Percentiles rank a stretch among this genome's conserved stretches.
Evolutionary conservation across 1,284 basidiomycete species (phyloP).

Genomic region (Fomitopsis palustris): DNA sequence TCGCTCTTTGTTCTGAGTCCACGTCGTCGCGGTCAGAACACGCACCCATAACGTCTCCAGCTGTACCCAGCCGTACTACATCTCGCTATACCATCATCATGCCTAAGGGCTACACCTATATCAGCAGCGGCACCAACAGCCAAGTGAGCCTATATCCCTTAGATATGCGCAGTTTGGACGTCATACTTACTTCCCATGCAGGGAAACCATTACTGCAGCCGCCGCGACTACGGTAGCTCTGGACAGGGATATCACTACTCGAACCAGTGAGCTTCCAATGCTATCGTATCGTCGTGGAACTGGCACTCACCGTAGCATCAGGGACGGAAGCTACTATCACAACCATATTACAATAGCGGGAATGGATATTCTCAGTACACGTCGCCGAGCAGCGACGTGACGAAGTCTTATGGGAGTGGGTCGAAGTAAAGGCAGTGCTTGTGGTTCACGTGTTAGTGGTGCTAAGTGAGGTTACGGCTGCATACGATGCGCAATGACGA

Average conservation of each 20-base stretch:
- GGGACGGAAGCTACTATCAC: constrained; percentile 16
- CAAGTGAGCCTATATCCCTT: constrained; percentile 12
- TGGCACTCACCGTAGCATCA: background rate
- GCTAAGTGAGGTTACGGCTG: no score
- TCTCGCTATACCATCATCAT: background rate
- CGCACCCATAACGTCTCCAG: no score
- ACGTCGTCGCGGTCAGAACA: background rate
- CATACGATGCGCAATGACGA: no score
- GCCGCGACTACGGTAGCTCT: constrained; percentile 17
- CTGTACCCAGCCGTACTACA: no score
- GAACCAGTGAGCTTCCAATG: constrained; percentile 17
- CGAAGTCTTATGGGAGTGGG: background rate
- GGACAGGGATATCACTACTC: constrained; percentile 27
- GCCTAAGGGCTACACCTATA: constrained; percentile 16
- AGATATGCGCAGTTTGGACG: background rate
- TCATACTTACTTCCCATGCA: background rate
- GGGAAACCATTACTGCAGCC: constrained; percentile 27
- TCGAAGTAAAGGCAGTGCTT: background rate
- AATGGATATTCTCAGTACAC: constrained; percentile 11
- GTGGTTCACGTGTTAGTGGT: background rate
- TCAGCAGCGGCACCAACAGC: constrained; percentile 22
- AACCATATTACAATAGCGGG: constrained; percentile 14
- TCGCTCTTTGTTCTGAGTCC: background rate
- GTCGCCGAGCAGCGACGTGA: constrained; percentile 5
- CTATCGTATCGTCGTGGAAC: background rate